Evolutionary conservation across 192 early-diverging fungal genomes (phyloP), one percentile per base, ranked within the genome.

Genomic region (Coemansia sp.): DNA sequence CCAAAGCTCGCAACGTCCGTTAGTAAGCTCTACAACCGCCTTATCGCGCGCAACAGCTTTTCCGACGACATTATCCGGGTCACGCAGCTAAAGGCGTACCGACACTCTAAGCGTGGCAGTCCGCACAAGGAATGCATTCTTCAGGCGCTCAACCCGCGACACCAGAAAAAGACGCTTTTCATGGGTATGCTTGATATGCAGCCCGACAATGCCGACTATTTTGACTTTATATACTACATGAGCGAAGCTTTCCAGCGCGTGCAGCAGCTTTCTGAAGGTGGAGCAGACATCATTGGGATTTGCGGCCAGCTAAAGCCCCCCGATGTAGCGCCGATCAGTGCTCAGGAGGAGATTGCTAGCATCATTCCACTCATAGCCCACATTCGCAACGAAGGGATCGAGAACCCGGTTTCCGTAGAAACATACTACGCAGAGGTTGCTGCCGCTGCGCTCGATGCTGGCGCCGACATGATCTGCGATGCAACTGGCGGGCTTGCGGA

Each of bases 151-250:
- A 67, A 41, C 76, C 79, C 70, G 49, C 73, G 63, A 21, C 52
- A 60, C 21, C 63, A 68, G 58, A 69, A 78, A 36, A 85, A 87
- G 61, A 97, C 96, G 0, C 84, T 88, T 56, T 81, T 95, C 60
- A 99, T 99, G 97, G 97, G 95, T 33, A 96, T 99, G 46, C 84
- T 99, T 26, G 98, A 98, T 63, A 91, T 92, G 36, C 98, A 95
- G 0, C 96, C 97, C 10, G 96, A 99, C 75, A 93, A 90, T 66
- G 98, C 98, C 72, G 91, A 89, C 53, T 95, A 98, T 70, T 96
- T 95, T 66, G 96, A 95, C 48, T 69, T 87, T 44, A 88, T 87
- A 74, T 67, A 71, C 46, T 73, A 84, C 15, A 58, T 88, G 6
- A 90, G 91, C 23, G 63, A 69, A 2, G 97, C 95, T 14, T 86